Evolutionary conservation across 2,329 filamentous ascomycete species (phyloP).

Genomic region (Biscogniauxia marginata): DNA sequence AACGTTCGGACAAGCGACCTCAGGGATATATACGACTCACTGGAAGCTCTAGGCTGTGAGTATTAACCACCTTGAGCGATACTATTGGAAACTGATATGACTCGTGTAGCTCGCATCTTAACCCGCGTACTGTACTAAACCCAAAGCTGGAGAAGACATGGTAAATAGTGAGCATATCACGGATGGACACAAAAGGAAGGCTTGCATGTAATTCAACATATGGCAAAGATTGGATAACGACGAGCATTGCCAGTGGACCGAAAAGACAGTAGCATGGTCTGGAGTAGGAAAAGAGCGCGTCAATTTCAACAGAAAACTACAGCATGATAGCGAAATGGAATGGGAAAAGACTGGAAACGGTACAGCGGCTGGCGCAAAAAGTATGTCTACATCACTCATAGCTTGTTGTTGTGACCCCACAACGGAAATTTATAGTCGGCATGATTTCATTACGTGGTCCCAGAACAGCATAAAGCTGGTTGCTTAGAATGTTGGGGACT

Average conservation of each 20-base stretch:
- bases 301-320: neutral
- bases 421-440: conserved; percentile 1
- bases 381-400: neutral
- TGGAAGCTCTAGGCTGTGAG: conserved; percentile 80
- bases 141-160: neutral
- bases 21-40: conserved; percentile 77
- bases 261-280: neutral
- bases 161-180: neutral
- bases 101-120: conserved; percentile 34
- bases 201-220: neutral
- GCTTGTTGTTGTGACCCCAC: neutral
- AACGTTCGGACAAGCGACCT: conserved; percentile 78
- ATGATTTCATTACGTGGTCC: neutral
- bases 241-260: neutral
- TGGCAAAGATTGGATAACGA: neutral
- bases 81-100: conserved; percentile 14
- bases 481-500: neutral
- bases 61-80: conserved; percentile 14
- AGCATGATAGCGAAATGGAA: neutral
- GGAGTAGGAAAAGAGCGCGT: neutral
- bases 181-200: neutral
- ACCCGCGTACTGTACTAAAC: conserved; percentile 41
- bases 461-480: neutral
- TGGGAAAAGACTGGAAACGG: neutral
- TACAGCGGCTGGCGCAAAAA: neutral